phyloP scores from a whole-genome alignment of 2,329 filamentous ascomycete genomes.

The Aspergillus texensis region DNA sequence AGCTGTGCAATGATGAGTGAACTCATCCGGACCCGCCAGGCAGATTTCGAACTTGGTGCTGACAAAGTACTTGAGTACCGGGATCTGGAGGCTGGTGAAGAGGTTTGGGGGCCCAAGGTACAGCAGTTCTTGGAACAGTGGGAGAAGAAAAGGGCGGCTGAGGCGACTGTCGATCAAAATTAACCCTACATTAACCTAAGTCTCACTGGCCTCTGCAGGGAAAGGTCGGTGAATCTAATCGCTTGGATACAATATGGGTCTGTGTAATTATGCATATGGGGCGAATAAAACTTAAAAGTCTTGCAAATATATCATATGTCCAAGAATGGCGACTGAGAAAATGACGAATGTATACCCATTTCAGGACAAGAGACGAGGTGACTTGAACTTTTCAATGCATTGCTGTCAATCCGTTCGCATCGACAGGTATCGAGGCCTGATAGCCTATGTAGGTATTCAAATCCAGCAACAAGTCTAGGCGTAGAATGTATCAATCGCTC shows the following conservation, averaged over 20 bases:
- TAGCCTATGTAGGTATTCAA: not conserved
- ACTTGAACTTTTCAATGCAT: not conserved
- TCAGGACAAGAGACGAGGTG: not conserved
- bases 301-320: not conserved
- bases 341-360: not conserved
- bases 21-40: constrained; percentile 78
- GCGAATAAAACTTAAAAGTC: not conserved
- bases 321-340: not conserved
- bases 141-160: constrained; percentile 44
- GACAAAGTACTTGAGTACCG: constrained; percentile 76
- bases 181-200: not conserved
- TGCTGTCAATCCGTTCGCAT: not conserved
- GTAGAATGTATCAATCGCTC: constrained; percentile 5
- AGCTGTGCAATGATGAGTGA: constrained; percentile 86
- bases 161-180: not conserved
- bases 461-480: not conserved
- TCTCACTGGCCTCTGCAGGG: not conserved
- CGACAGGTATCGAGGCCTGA: not conserved
- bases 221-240: not conserved
- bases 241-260: not conserved
- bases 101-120: constrained; percentile 80
- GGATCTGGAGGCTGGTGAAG: constrained; percentile 74
- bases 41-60: constrained; percentile 71
- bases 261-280: not conserved
- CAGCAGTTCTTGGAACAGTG: constrained; percentile 58